A percentile compares a stretch with the other conserved stretches of the same genome.
Conservation (phyloP, 1,284 basidiomycete species). For the Anthracocystis panici-leucophaei region DNA sequence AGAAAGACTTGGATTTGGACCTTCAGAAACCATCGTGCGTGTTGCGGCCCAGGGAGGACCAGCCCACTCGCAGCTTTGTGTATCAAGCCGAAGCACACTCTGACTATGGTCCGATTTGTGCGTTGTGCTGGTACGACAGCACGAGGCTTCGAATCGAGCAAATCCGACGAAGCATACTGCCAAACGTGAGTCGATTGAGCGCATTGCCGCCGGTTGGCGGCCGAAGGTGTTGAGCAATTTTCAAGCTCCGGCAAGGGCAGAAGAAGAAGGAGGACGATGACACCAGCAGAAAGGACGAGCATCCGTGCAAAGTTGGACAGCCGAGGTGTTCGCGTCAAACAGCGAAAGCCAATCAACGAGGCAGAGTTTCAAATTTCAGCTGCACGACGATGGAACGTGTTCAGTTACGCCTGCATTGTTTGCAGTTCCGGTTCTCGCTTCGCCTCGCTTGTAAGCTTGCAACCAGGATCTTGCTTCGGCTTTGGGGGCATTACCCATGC, state of each 20-base stretch:
- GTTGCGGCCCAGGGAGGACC: too few relatives aligned
- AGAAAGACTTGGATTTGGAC: too few relatives aligned
- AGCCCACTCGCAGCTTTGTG: too few relatives aligned
- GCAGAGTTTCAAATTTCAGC: conserved; percentile 6
- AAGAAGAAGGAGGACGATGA: background rate
- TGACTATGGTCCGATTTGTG: background rate
- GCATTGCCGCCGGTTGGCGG: conserved; percentile 27
- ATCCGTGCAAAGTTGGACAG: conserved; percentile 27
- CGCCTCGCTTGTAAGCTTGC: conserved; percentile 2
- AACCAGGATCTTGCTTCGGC: background rate
- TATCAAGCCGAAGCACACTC: background rate
- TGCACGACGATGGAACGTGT: conserved; percentile 32
- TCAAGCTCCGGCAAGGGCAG: background rate
- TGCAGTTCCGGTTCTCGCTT: background rate
- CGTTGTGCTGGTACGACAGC: background rate
- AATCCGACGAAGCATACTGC: background rate
- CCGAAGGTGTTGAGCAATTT: conserved; percentile 4
- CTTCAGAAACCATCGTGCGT: too few relatives aligned
- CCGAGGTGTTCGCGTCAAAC: conserved; percentile 3
- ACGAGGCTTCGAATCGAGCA: background rate
- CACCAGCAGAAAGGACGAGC: conserved; percentile 2
- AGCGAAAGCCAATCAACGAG: conserved; percentile 14
- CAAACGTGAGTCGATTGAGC: conserved; percentile 2
- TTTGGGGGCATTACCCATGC: background rate
- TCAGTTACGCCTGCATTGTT: background rate